Evolutionary conservation across 2,329 filamentous ascomycete genomes (phyloP).

Genomic region (Pseudopithomyces maydicus): DNA sequence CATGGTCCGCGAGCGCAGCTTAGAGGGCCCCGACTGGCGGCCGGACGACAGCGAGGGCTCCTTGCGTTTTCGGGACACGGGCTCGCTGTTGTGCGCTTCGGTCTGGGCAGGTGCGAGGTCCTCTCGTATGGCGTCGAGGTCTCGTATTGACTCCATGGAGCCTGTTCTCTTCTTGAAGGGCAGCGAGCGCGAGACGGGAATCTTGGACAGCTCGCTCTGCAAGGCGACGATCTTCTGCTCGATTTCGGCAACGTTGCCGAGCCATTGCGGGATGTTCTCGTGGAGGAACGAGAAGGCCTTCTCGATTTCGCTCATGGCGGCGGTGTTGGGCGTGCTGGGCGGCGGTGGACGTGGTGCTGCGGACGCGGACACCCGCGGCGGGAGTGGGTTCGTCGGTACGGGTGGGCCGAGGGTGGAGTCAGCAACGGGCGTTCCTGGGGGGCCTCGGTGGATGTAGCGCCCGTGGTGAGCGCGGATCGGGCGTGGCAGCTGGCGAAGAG

Average conservation of each 20-base stretch:
- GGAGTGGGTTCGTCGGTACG: background rate
- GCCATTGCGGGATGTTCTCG: conserved; percentile 46
- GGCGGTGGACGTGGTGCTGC: conserved; percentile 7
- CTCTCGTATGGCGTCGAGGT: conserved; percentile 30
- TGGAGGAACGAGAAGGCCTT: conserved; percentile 45
- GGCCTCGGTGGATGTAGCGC: conserved; percentile 1
- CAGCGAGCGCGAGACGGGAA: conserved; percentile 31
- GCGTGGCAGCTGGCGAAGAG: conserved; percentile 7
- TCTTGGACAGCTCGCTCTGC: conserved; percentile 39
- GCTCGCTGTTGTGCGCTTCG: conserved; percentile 20
- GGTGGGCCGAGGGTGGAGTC: background rate
- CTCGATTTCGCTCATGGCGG: conserved; percentile 44
- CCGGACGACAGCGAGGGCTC: conserved; percentile 49
- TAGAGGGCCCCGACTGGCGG: conserved; percentile 49
- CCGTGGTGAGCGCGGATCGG: conserved; percentile 17
- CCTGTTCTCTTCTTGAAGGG: conserved; percentile 37
- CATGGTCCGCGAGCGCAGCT: conserved; percentile 73
- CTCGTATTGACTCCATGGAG: conserved; percentile 45
- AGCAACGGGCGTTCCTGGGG: background rate
- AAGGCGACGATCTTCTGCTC: conserved; percentile 40
- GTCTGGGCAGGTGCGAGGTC: conserved; percentile 17
- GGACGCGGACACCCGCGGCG: background rate
- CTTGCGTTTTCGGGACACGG: conserved; percentile 48
- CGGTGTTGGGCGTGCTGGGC: conserved; percentile 9
- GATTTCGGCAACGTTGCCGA: conserved; percentile 36